Conservation (phyloP, 305 asterid genomes). For the Solanum hybrid region DNA sequence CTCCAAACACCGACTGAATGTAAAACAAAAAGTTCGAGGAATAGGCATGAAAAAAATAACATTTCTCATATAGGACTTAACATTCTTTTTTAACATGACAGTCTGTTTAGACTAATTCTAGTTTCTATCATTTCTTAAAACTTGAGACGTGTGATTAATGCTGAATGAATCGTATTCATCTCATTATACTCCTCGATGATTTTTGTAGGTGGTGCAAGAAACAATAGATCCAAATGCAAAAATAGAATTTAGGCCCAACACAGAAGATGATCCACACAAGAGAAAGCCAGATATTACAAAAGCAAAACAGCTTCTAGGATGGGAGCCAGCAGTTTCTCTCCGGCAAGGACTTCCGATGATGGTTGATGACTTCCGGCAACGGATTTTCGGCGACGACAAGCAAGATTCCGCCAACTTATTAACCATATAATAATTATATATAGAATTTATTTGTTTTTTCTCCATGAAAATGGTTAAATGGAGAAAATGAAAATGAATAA, state of each 20-base stretch:
- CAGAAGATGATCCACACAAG: conserved; percentile 86
- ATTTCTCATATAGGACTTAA: neutral
- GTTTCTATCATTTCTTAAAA: neutral
- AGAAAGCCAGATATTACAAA: conserved; percentile 79
- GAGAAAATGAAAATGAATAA: neutral
- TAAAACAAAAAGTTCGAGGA: neutral
- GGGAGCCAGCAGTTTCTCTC: conserved; percentile 65
- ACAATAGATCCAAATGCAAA: conserved; percentile 65
- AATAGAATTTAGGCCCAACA: conserved; percentile 69
- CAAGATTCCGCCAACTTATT: conserved; percentile 6
- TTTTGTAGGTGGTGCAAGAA: conserved; percentile 67
- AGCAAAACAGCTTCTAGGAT: conserved; percentile 67
- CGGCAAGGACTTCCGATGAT: conserved; percentile 73
- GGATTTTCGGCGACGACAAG: conserved; percentile 35
- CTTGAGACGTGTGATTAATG: neutral
- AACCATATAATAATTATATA: neutral
- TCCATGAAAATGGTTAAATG: neutral
- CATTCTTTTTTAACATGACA: neutral
- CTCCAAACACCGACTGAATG: neutral
- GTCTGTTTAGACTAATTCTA: neutral
- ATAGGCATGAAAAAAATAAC: neutral
- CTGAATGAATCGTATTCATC: neutral
- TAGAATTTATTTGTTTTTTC: neutral
- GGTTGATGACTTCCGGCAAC: conserved; percentile 69
- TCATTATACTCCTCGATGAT: neutral